These are phyloP conservation scores for Neoscytalidium dimidiatum DNA, from an alignment of 2,329 filamentous ascomycete genomes.

Conservation along the genomic window DNA sequence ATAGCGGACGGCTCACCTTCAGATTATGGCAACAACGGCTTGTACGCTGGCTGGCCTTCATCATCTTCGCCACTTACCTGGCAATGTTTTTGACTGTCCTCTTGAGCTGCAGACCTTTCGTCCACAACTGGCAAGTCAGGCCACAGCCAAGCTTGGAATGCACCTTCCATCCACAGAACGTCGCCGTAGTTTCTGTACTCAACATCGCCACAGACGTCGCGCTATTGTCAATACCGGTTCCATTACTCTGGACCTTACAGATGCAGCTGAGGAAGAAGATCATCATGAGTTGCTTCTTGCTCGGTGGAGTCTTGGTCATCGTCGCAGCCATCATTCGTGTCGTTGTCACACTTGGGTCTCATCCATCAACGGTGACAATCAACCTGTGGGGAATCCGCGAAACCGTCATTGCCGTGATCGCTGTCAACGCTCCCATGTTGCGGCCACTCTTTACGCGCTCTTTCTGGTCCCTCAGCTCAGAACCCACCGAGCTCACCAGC, in stretches of 20 bases:
- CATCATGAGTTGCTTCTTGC: conserved; percentile 34
- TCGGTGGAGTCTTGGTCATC: conserved; percentile 39
- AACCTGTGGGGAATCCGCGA: conserved; percentile 42
- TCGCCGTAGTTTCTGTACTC: conserved; percentile 30
- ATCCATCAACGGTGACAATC: conserved; percentile 34
- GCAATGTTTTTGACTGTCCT: conserved; percentile 35
- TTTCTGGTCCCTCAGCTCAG: conserved; percentile 30
- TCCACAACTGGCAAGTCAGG: conserved; percentile 31
- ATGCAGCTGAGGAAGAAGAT: conserved; percentile 35
- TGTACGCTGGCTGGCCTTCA: conserved; percentile 31
- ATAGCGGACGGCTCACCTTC: conserved; percentile 33
- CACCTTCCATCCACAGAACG: conserved; percentile 33
- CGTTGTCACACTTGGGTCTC: conserved; percentile 31
- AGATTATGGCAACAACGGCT: conserved; percentile 33
- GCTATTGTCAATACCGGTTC: conserved; percentile 36
- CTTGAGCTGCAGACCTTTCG: conserved; percentile 29
- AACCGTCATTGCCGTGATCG: conserved; percentile 36
- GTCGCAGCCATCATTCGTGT: conserved; percentile 36
- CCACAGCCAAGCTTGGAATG: conserved; percentile 31
- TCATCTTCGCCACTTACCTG: conserved; percentile 30
- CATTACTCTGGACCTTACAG: conserved; percentile 35
- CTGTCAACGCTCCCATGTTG: conserved; percentile 38
- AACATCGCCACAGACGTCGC: conserved; percentile 36
- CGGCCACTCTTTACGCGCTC: conserved; percentile 30
- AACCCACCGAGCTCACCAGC: not conserved